Evolutionary conservation across 768 basidiomycete species (phyloP).

Genomic region (Rubroboletus pulcherrimus): DNA sequence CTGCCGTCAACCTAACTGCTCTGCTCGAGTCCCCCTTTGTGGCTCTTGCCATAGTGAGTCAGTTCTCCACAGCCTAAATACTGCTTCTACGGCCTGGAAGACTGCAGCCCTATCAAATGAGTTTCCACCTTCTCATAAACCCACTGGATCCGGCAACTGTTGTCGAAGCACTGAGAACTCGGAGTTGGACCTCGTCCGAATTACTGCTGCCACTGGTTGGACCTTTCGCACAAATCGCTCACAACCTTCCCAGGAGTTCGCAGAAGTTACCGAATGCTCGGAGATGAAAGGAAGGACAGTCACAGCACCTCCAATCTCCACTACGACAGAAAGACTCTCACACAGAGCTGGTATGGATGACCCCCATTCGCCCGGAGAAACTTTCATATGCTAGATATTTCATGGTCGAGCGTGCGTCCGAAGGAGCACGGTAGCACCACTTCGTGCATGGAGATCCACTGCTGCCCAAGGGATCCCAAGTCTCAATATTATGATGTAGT

Average conservation of each 20-base stretch:
- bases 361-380: neutral
- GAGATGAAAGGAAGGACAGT: neutral
- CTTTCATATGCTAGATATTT: neutral
- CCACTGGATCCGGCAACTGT: neutral
- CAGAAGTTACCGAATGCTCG: neutral
- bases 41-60: neutral
- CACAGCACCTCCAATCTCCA: neutral
- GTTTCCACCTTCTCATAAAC: neutral
- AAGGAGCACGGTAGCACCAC: neutral
- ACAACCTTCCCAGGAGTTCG: neutral
- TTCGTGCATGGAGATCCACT: neutral
- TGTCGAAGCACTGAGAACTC: neutral
- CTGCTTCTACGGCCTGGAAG: neutral
- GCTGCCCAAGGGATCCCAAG: neutral
- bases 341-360: neutral
- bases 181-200: neutral
- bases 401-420: neutral
- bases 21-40: neutral
- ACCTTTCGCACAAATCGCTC: neutral
- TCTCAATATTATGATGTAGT: neutral
- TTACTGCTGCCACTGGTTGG: neutral
- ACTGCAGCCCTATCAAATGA: neutral
- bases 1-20: too few species aligned
- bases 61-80: too few species aligned
- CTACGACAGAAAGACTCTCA: neutral